Percentiles rank a stretch among this genome's conserved stretches.
Evolutionary conservation across 78 protist genomes (phyloP).

Genomic region (Abeoforma whisleri): DNA sequence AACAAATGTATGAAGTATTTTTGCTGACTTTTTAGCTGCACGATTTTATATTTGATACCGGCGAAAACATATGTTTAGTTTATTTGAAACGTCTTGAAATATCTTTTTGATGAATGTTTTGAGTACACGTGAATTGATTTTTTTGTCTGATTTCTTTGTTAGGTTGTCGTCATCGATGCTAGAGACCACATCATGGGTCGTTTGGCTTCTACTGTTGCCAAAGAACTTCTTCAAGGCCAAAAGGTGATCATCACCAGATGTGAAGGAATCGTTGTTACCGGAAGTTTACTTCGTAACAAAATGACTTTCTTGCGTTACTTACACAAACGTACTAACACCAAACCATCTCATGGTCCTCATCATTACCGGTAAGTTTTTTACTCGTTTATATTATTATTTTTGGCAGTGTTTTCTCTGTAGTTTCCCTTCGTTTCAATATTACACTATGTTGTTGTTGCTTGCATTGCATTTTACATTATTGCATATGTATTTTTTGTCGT

Average conservation of each 20-base stretch:
- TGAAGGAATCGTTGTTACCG: conserved; percentile 86
- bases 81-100: too few species aligned
- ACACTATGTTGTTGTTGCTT: neutral
- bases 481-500: too few species aligned
- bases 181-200: conserved; percentile 94
- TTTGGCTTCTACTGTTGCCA: conserved; percentile 91
- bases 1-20: too few species aligned
- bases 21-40: too few species aligned
- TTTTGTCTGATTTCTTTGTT: neutral
- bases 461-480: neutral
- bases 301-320: conserved; percentile 70
- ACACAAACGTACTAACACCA: conserved; percentile 74
- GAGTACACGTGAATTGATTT: too few species aligned
- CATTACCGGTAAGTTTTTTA: conserved; percentile 51
- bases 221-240: conserved; percentile 89
- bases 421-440: too few species aligned
- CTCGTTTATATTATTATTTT: too few species aligned
- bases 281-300: conserved; percentile 88
- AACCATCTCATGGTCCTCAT: conserved; percentile 91
- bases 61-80: too few species aligned
- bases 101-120: too few species aligned
- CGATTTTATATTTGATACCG: too few species aligned
- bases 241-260: conserved; percentile 82
- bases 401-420: neutral
- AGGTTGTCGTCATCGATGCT: conserved; percentile 79